phyloP scores from a whole-genome alignment of 2,329 filamentous ascomycete species.

The Mariannaea elegans region DNA sequence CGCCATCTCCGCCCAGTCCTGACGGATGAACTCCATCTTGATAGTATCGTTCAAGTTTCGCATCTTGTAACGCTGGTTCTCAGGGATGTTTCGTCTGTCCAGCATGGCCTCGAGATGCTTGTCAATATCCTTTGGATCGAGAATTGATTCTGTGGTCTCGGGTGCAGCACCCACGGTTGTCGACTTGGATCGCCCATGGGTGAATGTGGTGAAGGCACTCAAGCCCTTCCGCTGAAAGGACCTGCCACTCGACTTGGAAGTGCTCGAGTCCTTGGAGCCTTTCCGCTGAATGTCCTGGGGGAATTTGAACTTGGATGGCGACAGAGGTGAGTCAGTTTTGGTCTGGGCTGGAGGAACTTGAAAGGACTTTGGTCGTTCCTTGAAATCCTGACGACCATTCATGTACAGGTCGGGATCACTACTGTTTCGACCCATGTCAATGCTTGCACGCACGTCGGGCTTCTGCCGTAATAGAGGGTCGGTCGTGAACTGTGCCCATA shows the following conservation, averaged over 20 bases:
- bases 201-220: constrained; percentile 49
- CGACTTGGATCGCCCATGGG: constrained; percentile 50
- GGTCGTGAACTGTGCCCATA: constrained; percentile 77
- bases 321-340: constrained; percentile 33
- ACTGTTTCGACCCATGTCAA: constrained; percentile 34
- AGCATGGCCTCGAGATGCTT: constrained; percentile 70
- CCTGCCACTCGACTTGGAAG: constrained; percentile 45
- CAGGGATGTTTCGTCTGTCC: constrained; percentile 91
- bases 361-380: constrained; percentile 61
- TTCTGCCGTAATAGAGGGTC: constrained; percentile 36
- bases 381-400: constrained; percentile 39
- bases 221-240: constrained; percentile 52
- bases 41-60: constrained; percentile 86
- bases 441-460: constrained; percentile 35
- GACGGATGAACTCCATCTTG: constrained; percentile 94
- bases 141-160: constrained; percentile 57
- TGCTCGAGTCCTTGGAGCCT: constrained; percentile 40
- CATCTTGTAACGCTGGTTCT: constrained; percentile 96
- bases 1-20: constrained; percentile 79
- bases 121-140: constrained; percentile 65
- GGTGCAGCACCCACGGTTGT: constrained; percentile 43
- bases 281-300: constrained; percentile 34
- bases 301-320: constrained; percentile 33
- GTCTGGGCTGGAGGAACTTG: constrained; percentile 46
- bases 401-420: constrained; percentile 32